A percentile compares a stretch with the other conserved stretches of the same genome.
Evolutionary conservation across 2,329 filamentous ascomycete species (phyloP).

Genomic region (Aureobasidium sp.): DNA sequence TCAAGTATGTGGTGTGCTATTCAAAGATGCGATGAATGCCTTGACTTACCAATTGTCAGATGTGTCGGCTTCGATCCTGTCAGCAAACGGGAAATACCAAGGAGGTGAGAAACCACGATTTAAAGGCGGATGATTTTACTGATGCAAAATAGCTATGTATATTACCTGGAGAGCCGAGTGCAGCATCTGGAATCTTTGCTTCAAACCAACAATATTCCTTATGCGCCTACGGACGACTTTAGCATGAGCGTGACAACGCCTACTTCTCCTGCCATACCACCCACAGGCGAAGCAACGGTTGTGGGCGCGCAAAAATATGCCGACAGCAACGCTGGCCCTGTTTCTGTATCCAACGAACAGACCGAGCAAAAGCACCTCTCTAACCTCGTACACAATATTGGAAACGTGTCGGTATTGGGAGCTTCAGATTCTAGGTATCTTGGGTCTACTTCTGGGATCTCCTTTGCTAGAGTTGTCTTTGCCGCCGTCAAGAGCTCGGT

Average conservation of each 20-base stretch:
- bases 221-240: conserved; percentile 61
- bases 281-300: neutral
- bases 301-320: neutral
- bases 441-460: conserved; percentile 81
- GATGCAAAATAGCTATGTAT: conserved; percentile 63
- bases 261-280: neutral
- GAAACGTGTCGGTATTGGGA: conserved; percentile 69
- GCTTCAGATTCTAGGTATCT: conserved; percentile 71
- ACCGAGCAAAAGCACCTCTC: conserved; percentile 54
- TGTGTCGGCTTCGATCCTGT: conserved; percentile 96
- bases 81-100: conserved; percentile 88
- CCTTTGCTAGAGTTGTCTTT: conserved; percentile 88
- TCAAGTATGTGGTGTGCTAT: conserved; percentile 41
- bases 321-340: neutral
- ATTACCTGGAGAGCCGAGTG: conserved; percentile 82
- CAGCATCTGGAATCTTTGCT: conserved; percentile 74
- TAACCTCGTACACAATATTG: conserved; percentile 59
- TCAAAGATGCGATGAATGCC: neutral
- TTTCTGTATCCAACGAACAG: conserved; percentile 30
- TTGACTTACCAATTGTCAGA: neutral
- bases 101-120: conserved; percentile 40
- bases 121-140: neutral
- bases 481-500: conserved; percentile 79
- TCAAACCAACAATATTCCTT: conserved; percentile 57
- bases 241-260: conserved; percentile 26